A percentile compares a stretch with the other conserved stretches of the same genome.
These are phyloP conservation scores for Rugonectria rugulosa DNA, from an alignment of 2,329 filamentous ascomycete species.

Conservation along the genomic window DNA sequence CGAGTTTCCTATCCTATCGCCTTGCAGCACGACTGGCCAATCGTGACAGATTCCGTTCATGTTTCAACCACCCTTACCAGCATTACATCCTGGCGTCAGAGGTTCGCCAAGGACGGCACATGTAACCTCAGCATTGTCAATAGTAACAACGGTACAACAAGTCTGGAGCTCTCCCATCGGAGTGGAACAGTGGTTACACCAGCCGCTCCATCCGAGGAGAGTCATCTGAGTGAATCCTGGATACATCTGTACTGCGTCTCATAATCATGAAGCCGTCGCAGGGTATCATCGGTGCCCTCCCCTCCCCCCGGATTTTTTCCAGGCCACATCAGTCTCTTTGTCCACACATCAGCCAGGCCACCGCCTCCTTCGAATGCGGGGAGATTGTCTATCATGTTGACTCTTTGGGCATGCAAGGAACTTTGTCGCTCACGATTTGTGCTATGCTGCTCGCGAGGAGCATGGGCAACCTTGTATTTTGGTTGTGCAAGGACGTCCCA, in stretches of 20 bases:
- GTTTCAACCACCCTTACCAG: not conserved
- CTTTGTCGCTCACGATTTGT: constrained; percentile 6
- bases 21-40: not conserved
- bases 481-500: constrained; percentile 1
- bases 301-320: too few species aligned
- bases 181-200: constrained; percentile 13
- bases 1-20: constrained; percentile 8
- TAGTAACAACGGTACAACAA: constrained; percentile 1
- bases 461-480: constrained; percentile 9
- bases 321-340: constrained; percentile 5
- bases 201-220: constrained; percentile 13
- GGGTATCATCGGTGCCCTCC: too few species aligned
- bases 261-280: constrained; percentile 2
- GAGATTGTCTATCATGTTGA: constrained; percentile 1
- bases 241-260: constrained; percentile 4
- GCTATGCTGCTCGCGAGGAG: constrained; percentile 13
- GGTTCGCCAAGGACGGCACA: constrained; percentile 1
- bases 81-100: constrained; percentile 5
- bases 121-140: not conserved
- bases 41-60: not conserved
- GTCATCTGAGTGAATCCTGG: constrained; percentile 3
- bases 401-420: constrained; percentile 10
- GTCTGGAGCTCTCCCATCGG: constrained; percentile 8
- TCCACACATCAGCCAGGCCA: not conserved
- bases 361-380: not conserved